Base-by-base conservation (phyloP, 2,329 filamentous ascomycete genomes). In the Arthrobotrys sphaeroides region DNA sequence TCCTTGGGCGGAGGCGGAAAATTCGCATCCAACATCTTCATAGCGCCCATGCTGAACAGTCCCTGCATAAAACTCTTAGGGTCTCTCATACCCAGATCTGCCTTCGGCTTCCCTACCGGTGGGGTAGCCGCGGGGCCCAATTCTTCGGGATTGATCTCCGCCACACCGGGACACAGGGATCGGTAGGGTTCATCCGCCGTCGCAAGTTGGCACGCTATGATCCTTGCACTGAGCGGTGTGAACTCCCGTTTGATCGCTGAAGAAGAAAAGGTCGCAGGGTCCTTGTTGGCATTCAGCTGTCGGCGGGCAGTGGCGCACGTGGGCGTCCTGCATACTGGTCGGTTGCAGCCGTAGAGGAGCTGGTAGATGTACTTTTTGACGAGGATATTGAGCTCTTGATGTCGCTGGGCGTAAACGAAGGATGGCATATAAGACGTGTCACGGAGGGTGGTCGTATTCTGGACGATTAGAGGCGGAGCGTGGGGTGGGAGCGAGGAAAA, bases 291-390 rank as follows among this genome's bases (percentile, higher is more conserved):
- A 20, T 88, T 87, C 42, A 90, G 84, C 78, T 91, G 87, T 82
- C 87, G 90, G 66, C 91, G 89, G 81, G 88, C 93, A 76, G 90
- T 93, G 80, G 94, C 90, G 83, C 93, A 97, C 12, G 92, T 94
- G 12, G 92, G 83, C 0, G 89, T 94, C 36, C 85, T 85, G 83
- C 93, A 97, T 60, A 86, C 84, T 62, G 86, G 84, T 77, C 87
- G 88, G 77, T 88, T 88, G 81, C 93, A 97, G 77, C 93, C 93
- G 78, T 91, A 87, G 68, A 93, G 88, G n/a, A 97, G 87, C 83
- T 97, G 93, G 33, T 88, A 85, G 57, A 94, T 89, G 81, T 91
- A 96, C 79, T 91, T 94, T 77, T 61, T 77, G 5, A 75, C 72
- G 26, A 75, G 64, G 18, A 66, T 38, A 28, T 75, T 62, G 64